Conservation (phyloP, 768 basidiomycete species). For the Mycena polygramma region DNA sequence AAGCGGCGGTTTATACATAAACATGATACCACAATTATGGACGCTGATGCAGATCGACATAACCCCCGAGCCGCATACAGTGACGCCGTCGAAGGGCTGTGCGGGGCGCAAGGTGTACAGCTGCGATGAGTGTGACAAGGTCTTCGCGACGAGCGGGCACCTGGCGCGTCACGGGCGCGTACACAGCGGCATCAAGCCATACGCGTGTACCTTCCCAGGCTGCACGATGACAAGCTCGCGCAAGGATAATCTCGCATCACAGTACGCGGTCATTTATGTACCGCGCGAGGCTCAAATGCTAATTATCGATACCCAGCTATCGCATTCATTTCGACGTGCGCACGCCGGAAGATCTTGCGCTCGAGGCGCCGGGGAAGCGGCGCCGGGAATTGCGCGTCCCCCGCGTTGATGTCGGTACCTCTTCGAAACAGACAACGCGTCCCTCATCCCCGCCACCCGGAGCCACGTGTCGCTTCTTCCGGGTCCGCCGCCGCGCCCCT, state of each 20-base stretch:
- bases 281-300: background rate
- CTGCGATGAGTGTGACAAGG: background rate
- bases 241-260: background rate
- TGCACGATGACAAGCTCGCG: background rate
- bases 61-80: too few species aligned
- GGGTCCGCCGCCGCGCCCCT: too few species aligned
- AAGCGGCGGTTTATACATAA: too few species aligned
- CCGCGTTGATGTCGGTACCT: background rate
- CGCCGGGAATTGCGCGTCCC: background rate
- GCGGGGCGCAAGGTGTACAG: background rate
- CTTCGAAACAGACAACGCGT: too few species aligned
- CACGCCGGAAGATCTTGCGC: background rate
- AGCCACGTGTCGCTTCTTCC: too few species aligned
- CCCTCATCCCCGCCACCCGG: too few species aligned
- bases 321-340: background rate
- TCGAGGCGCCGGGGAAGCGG: background rate
- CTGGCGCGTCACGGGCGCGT: slow-evolving; percentile 1
- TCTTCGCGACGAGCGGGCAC: background rate
- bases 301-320: background rate
- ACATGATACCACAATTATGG: too few species aligned
- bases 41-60: too few species aligned
- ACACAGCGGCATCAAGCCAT: background rate
- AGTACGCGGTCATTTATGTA: background rate
- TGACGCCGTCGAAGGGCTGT: too few species aligned
- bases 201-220: slow-evolving; percentile 1